Evolutionary conservation across 768 basidiomycete genomes (phyloP).

Genomic region (Boletus pseudopeckii): DNA sequence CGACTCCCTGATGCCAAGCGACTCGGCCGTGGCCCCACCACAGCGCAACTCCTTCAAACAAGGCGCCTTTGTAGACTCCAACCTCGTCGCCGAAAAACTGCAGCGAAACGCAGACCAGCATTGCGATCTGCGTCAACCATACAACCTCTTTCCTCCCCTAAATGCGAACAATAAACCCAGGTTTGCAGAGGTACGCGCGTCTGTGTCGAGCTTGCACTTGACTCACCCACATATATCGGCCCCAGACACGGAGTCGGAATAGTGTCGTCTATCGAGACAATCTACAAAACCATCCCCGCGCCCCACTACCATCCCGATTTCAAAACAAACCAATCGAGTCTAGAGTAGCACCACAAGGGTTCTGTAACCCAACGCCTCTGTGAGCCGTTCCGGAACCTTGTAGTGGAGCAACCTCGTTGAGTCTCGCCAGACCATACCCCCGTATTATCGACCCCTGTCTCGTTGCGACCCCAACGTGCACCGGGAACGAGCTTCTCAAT

Average conservation of each 20-base stretch:
- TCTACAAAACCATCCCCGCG: background rate
- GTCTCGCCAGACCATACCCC: slow-evolving; percentile 4
- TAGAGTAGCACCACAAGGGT: background rate
- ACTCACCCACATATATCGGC: background rate
- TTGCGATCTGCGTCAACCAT: background rate
- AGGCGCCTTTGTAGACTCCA: background rate
- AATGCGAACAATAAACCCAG: background rate
- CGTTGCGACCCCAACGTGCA: background rate
- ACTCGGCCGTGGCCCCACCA: background rate
- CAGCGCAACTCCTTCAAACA: background rate
- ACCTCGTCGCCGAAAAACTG: background rate
- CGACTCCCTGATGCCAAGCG: background rate
- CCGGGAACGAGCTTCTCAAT: background rate
- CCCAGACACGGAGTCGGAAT: slow-evolving; percentile 1
- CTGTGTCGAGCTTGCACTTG: background rate
- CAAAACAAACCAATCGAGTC: background rate
- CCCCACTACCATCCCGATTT: background rate
- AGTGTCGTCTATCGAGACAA: background rate
- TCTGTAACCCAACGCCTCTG: slow-evolving; percentile 1
- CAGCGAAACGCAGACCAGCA: background rate
- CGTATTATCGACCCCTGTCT: background rate
- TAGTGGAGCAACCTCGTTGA: background rate
- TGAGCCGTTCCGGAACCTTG: background rate
- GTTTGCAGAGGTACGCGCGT: slow-evolving; percentile 2
- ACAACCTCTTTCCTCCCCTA: background rate